Conservation (phyloP, 352 stramenopile genomes). For the Phytophthora quininea region DNA sequence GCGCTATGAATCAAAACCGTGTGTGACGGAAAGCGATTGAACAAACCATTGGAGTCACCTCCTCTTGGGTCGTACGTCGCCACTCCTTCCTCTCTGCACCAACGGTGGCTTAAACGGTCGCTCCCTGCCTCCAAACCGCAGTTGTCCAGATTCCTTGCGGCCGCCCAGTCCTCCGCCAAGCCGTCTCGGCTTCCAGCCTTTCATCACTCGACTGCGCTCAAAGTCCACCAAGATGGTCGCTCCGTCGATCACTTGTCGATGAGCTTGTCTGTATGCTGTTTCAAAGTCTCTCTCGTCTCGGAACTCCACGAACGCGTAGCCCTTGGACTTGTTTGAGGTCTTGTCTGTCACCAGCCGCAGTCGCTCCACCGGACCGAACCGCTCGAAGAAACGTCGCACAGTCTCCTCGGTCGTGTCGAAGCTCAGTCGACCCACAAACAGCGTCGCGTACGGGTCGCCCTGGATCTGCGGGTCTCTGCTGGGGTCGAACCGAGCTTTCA, state of each 20-base stretch:
- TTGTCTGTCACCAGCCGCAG: constrained; percentile 74
- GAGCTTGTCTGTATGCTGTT: constrained; percentile 58
- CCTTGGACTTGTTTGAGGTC: constrained; percentile 64
- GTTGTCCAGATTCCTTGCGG: constrained; percentile 79
- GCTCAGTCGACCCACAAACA: constrained; percentile 75
- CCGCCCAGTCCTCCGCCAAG: constrained; percentile 80
- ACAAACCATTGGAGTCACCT: no score
- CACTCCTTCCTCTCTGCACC: background rate
- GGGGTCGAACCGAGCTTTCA: constrained; percentile 55
- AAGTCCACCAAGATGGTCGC: constrained; percentile 75
- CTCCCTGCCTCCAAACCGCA: constrained; percentile 82
- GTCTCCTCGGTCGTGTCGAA: constrained; percentile 64
- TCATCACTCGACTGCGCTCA: constrained; percentile 80
- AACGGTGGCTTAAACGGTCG: constrained; percentile 67
- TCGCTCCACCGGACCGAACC: constrained; percentile 52
- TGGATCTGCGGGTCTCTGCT: constrained; percentile 64
- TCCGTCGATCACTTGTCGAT: constrained; percentile 64
- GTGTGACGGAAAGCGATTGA: no score
- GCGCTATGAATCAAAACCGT: no score
- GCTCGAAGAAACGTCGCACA: constrained; percentile 46
- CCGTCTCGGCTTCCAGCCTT: constrained; percentile 81
- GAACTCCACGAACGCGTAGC: constrained; percentile 86
- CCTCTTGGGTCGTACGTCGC: background rate
- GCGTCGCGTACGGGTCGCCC: constrained; percentile 63
- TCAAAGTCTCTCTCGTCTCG: constrained; percentile 57